A percentile compares a stretch with the other conserved stretches of the same genome.
Evolutionary conservation across 129 eudicot genomes (phyloP).

Genomic region (Chrysanthemum lavandulifolium): DNA sequence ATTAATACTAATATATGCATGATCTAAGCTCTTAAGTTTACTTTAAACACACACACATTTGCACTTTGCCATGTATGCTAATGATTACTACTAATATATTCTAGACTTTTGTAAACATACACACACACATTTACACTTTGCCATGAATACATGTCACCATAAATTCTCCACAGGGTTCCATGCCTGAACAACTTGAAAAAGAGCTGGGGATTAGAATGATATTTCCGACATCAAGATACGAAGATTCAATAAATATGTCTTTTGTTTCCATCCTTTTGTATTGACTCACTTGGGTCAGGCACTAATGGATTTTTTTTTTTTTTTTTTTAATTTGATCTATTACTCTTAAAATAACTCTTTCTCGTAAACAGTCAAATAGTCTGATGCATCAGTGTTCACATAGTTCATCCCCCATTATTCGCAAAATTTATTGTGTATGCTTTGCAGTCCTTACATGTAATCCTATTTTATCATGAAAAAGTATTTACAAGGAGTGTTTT

Average conservation of each 20-base stretch:
- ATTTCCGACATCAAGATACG: constrained; percentile 62
- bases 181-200: constrained; percentile 57
- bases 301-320: not conserved
- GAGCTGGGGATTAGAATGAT: constrained; percentile 57
- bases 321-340: too few relatives aligned
- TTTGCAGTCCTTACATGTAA: not conserved
- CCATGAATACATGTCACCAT: not conserved
- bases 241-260: constrained; percentile 59
- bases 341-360: too few relatives aligned
- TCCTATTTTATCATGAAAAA: not conserved
- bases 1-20: too few relatives aligned
- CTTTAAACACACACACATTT: too few relatives aligned
- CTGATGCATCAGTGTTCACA: not conserved
- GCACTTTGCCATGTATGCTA: too few relatives aligned
- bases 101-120: too few relatives aligned
- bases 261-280: constrained; percentile 17
- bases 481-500: constrained; percentile 13
- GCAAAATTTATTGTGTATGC: not conserved
- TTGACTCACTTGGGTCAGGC: not conserved
- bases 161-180: constrained; percentile 43
- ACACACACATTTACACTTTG: not conserved
- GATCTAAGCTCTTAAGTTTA: too few relatives aligned
- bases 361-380: not conserved
- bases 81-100: too few relatives aligned
- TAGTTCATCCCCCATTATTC: not conserved